Base-by-base conservation (phyloP, 176 grass and related monocot species). In the Cenchrus fungigraminus region DNA sequence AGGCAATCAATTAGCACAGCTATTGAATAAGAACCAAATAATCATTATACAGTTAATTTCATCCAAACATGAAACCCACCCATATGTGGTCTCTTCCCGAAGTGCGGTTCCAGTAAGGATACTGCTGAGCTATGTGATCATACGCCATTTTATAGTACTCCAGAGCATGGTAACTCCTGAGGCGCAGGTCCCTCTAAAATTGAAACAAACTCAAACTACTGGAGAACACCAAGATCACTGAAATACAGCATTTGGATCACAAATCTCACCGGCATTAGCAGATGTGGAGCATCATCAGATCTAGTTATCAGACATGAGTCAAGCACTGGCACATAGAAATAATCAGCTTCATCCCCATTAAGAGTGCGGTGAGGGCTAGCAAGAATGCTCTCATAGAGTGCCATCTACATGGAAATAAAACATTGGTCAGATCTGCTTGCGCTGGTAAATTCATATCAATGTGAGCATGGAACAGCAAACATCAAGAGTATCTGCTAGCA, bases 341-440 rank as follows among this genome's bases (percentile, higher is more conserved):
- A 98, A 94, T 98, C 93, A 87, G 96, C 93, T 88, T 98, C 93
- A 19, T 95, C 96, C 68, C 74, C 96, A 86, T 98, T 98, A 76
- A 98, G 85, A 52, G 96, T 95, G 73, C 96, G 85, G 65, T 98
- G 78, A 89, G 93, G 91, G 79, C 96, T 98, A 79, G 96, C 89
- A 76, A 95, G 89, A 82, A 98, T 89, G 93, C 96, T 95, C 86
- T 98, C 96, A 79, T 94, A 92, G 52, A 98, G 96, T 85, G 96
- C 93, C 84, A 95, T 84, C 96, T 95, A 86, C 60, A 92, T 79
- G 46, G 73, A 63, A 89, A 82, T 76, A 46, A 65, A 90, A 88
- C 15, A 75, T 28, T 66, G 25, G 51, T 74, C 45, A 89, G 40
- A 78, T 78, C 31, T 81, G 34, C n/a, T 57, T 82, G 83, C 56